Evolutionary conservation across 2,329 filamentous ascomycete genomes (phyloP).

Genomic region (Ceratocystiopsis minuta): DNA sequence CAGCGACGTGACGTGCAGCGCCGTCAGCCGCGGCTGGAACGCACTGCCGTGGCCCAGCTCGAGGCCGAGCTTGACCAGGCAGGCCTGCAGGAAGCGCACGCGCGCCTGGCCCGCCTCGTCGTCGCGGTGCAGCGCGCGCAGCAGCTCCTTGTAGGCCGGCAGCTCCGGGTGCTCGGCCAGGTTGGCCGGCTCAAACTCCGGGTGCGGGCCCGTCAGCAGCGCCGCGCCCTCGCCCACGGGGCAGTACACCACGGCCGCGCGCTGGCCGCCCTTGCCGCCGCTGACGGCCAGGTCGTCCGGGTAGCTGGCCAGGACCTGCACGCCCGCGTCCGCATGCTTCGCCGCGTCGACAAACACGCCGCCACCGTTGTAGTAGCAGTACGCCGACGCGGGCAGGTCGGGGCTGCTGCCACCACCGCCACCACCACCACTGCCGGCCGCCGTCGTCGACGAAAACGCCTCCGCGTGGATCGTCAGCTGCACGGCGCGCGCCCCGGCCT

Average conservation of each 20-base stretch:
- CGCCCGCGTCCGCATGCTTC: conserved; percentile 33
- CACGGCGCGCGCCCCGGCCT: conserved; percentile 61
- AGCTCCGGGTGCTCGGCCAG: conserved; percentile 48
- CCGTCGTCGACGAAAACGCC: conserved; percentile 25
- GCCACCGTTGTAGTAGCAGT: conserved; percentile 84
- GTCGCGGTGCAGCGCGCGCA: conserved; percentile 47
- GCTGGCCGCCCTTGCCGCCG: conserved; percentile 38
- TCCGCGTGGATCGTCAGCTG: conserved; percentile 45
- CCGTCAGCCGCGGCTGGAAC: conserved; percentile 59
- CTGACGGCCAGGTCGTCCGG: conserved; percentile 58
- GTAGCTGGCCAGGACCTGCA: conserved; percentile 73
- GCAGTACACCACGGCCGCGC: conserved; percentile 69
- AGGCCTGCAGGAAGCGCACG: conserved; percentile 59
- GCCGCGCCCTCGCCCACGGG: conserved; percentile 65
- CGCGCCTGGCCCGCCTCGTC: conserved; percentile 39
- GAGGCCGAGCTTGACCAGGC: conserved; percentile 66
- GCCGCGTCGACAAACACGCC: conserved; percentile 72
- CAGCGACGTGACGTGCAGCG: conserved; percentile 60
- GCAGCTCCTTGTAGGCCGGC: conserved; percentile 51
- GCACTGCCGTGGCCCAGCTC: conserved; percentile 51
- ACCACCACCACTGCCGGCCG: no score
- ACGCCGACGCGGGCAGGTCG: conserved; percentile 39
- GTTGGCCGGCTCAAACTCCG: conserved; percentile 79
- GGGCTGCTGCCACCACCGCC: no score
- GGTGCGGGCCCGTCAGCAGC: conserved; percentile 74